These are phyloP conservation scores for Rubia peregrina DNA, from an alignment of 305 asterid species.

Conservation along the genomic window DNA sequence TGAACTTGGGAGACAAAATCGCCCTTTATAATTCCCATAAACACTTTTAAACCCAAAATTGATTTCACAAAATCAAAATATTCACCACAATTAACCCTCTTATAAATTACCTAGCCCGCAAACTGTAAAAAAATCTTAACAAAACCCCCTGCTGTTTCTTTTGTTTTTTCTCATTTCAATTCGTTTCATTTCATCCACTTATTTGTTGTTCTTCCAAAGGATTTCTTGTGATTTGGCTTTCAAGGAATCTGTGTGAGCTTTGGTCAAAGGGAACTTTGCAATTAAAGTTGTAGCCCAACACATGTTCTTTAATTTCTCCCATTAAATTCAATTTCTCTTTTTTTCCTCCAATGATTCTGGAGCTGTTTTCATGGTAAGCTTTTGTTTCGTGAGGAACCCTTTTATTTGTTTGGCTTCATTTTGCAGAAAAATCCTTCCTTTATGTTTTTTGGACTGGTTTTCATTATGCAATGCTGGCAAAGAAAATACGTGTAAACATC, in stretches of 20 bases:
- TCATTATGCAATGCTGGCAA: neutral
- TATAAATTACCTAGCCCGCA: neutral
- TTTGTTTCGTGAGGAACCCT: neutral
- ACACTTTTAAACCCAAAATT: constrained; percentile 4
- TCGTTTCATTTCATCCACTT: neutral
- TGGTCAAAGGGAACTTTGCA: constrained; percentile 13
- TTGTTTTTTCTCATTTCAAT: neutral
- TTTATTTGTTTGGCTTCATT: neutral
- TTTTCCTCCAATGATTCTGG: constrained; percentile 10
- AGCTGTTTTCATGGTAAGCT: constrained; percentile 18
- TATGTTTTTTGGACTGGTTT: neutral
- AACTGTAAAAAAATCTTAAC: neutral
- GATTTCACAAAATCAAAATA: neutral
- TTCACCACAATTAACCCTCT: constrained; percentile 4
- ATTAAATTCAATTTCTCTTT: neutral
- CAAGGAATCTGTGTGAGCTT: constrained; percentile 10
- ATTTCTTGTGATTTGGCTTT: constrained; percentile 7
- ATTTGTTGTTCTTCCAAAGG: neutral
- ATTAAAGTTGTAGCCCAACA: constrained; percentile 9
- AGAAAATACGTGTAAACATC: neutral
- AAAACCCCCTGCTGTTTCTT: neutral
- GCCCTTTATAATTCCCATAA: constrained; percentile 23
- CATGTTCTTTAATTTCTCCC: constrained; percentile 4
- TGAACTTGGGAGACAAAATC: constrained; percentile 50
- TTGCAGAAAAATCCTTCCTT: neutral